Percentiles rank a stretch among this genome's conserved stretches.
These are phyloP conservation scores for Haberlea rhodopensis DNA, from an alignment of 257 asterid species.

Conservation along the genomic window DNA sequence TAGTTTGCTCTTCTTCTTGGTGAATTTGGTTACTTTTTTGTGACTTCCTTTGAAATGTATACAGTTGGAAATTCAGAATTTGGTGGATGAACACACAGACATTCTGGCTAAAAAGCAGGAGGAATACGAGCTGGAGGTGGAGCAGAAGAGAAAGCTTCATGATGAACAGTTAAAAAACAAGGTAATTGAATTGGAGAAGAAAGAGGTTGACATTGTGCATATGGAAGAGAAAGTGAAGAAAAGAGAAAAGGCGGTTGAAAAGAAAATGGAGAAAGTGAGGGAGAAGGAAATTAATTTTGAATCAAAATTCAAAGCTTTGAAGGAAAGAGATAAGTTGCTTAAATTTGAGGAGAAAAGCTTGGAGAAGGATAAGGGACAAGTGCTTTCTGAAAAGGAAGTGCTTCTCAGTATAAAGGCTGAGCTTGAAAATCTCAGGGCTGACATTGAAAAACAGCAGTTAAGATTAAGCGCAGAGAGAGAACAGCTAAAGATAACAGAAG, in stretches of 20 bases:
- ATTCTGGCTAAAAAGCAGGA: slow-evolving; percentile 59
- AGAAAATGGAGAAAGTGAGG: slow-evolving; percentile 67
- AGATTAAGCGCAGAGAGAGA: slow-evolving; percentile 60
- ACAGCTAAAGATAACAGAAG: slow-evolving; percentile 76
- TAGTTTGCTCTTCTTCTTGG: background rate
- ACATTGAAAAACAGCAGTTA: slow-evolving; percentile 54
- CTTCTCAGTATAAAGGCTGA: slow-evolving; percentile 53
- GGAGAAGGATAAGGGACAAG: slow-evolving; percentile 56
- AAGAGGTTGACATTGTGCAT: slow-evolving; percentile 76
- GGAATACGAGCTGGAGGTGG: slow-evolving; percentile 76
- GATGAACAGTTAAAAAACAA: slow-evolving; percentile 70
- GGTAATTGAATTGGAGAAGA: slow-evolving; percentile 70
- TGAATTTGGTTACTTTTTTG: slow-evolving; percentile 20
- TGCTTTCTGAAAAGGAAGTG: slow-evolving; percentile 58
- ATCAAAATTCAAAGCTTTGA: slow-evolving; percentile 59
- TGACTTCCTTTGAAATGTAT: slow-evolving; percentile 25
- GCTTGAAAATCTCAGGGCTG: slow-evolving; percentile 63
- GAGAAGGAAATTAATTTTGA: slow-evolving; percentile 68
- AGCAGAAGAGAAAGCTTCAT: slow-evolving; percentile 58
- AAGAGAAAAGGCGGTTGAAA: slow-evolving; percentile 80
- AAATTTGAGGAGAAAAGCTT: slow-evolving; percentile 61
- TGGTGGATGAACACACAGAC: slow-evolving; percentile 72
- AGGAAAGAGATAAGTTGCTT: slow-evolving; percentile 73
- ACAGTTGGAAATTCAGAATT: slow-evolving; percentile 86
- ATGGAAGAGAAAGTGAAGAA: slow-evolving; percentile 81